A percentile compares a stretch with the other conserved stretches of the same genome.
These are phyloP conservation scores for Cinnamomum chago DNA, from an alignment of 164 flowering plant species.

Conservation along the genomic window DNA sequence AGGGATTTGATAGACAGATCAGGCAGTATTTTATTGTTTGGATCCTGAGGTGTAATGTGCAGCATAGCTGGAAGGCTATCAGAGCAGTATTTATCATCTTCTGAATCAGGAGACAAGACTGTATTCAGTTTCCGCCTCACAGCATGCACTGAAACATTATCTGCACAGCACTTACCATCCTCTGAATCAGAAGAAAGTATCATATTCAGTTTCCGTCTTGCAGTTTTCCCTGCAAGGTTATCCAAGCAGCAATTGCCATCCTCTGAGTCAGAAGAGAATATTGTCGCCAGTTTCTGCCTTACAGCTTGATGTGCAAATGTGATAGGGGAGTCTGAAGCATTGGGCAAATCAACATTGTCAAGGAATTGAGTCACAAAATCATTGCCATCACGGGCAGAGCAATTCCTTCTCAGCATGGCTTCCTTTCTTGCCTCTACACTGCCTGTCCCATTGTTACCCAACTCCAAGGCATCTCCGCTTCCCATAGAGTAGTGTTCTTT, in stretches of 20 bases:
- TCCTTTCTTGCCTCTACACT: conserved; percentile 55
- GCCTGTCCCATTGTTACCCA: conserved; percentile 17
- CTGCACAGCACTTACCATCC: conserved; percentile 44
- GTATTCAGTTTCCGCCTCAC: conserved; percentile 28
- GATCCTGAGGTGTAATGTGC: conserved; percentile 7
- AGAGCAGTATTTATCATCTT: conserved; percentile 44
- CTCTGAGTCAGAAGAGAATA: neutral
- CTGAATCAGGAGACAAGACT: conserved; percentile 69
- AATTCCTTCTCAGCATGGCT: conserved; percentile 52
- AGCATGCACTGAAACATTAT: conserved; percentile 8
- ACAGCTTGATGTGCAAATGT: conserved; percentile 35
- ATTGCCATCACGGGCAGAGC: conserved; percentile 25
- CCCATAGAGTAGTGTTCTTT: conserved; percentile 24
- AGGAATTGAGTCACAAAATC: conserved; percentile 25
- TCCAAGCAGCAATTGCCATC: neutral
- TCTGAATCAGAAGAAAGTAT: conserved; percentile 72
- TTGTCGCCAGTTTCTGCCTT: neutral
- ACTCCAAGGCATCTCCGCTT: conserved; percentile 19
- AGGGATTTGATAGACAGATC: conserved; percentile 4
- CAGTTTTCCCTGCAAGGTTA: conserved; percentile 25
- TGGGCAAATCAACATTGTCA: conserved; percentile 27
- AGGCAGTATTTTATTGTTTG: conserved; percentile 1
- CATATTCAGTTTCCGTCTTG: conserved; percentile 29
- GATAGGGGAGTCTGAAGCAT: conserved; percentile 47
- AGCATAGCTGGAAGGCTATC: conserved; percentile 14